These are phyloP conservation scores for Laetiporus sulphureus DNA, from an alignment of 1,284 basidiomycete species.

Conservation along the genomic window DNA sequence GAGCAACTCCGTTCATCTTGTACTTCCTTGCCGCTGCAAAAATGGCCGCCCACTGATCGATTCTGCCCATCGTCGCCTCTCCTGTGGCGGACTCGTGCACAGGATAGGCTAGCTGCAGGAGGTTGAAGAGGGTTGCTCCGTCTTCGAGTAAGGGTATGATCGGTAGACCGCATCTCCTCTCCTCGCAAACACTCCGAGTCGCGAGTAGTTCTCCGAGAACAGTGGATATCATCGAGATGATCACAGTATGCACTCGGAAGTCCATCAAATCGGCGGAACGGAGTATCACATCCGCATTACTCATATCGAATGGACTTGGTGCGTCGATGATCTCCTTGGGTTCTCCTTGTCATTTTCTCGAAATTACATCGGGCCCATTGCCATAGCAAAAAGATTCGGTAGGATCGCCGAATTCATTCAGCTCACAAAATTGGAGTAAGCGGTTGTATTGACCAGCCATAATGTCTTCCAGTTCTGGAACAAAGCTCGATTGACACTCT, in stretches of 20 bases:
- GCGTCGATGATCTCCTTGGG: not conserved
- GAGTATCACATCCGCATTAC: slow-evolving; percentile 9
- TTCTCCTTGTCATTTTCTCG: not conserved
- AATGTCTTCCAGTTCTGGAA: not conserved
- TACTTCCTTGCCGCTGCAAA: no score
- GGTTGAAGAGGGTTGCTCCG: no score
- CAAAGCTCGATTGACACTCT: not conserved
- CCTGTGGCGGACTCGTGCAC: no score
- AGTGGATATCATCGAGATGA: slow-evolving; percentile 10
- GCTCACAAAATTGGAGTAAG: not conserved
- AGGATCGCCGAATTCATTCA: not conserved
- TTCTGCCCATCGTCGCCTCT: no score
- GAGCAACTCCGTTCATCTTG: no score
- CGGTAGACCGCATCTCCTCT: no score
- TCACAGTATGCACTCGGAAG: slow-evolving; percentile 8
- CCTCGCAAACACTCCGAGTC: no score
- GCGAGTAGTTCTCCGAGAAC: slow-evolving; percentile 13
- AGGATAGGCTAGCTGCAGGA: no score
- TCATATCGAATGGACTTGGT: slow-evolving; percentile 7
- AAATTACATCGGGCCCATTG: not conserved
- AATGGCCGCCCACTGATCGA: no score
- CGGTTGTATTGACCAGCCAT: not conserved
- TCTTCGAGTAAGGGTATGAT: no score
- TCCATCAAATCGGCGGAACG: slow-evolving; percentile 10
- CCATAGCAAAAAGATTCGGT: not conserved